Conservation (phyloP, 331 rosid genomes). For the Cydonia oblonga region DNA sequence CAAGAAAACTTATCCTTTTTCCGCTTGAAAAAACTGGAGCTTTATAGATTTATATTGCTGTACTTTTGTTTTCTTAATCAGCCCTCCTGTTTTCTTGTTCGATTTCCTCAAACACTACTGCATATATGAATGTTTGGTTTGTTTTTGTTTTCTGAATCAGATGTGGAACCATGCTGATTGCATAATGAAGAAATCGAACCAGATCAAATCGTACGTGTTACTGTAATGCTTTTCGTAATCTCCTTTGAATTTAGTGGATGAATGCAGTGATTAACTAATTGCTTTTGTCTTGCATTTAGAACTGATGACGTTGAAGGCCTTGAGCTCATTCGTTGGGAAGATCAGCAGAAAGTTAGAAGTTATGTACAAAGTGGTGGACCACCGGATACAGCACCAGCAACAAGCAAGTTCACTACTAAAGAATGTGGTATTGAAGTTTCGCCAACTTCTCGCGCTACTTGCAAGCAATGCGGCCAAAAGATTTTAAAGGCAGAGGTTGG, state of each 20-base stretch:
- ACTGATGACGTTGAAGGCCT: constrained; percentile 85
- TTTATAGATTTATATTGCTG: too few species aligned
- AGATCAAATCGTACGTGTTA: constrained; percentile 67
- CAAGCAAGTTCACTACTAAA: constrained; percentile 10
- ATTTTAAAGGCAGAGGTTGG: constrained; percentile 76
- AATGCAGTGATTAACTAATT: constrained; percentile 3
- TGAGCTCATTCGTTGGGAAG: constrained; percentile 85
- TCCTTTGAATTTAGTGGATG: background rate
- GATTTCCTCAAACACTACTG: background rate
- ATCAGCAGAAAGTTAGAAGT: constrained; percentile 72
- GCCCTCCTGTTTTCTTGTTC: background rate
- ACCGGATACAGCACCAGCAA: constrained; percentile 2
- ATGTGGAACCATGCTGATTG: constrained; percentile 92
- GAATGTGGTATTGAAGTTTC: constrained; percentile 63
- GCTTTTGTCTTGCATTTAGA: constrained; percentile 27
- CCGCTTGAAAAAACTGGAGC: background rate
- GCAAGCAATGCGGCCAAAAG: constrained; percentile 59
- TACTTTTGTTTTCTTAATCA: background rate
- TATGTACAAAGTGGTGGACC: constrained; percentile 43
- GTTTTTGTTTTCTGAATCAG: constrained; percentile 33
- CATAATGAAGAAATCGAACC: constrained; percentile 69
- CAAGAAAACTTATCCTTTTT: background rate
- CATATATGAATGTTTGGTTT: background rate
- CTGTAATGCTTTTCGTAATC: background rate
- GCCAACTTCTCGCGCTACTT: constrained; percentile 70